A percentile compares a stretch with the other conserved stretches of the same genome.
phyloP scores from a whole-genome alignment of 2,329 filamentous ascomycete species.

The Claviceps fusiformis region DNA sequence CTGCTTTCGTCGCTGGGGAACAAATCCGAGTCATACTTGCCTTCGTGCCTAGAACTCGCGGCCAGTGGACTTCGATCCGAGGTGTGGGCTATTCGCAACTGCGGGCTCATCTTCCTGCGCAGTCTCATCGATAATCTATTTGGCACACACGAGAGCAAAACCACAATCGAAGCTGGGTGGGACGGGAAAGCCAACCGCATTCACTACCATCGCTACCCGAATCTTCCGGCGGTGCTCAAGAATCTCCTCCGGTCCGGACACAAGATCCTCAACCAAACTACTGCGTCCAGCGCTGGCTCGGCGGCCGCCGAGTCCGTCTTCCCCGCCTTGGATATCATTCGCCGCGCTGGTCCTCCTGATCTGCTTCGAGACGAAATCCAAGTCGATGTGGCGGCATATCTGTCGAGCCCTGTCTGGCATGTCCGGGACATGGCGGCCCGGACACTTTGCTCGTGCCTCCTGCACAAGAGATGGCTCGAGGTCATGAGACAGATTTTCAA shows the following conservation, averaged over 20 bases:
- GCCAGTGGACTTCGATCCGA: conserved; percentile 65
- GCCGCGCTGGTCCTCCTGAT: conserved; percentile 54
- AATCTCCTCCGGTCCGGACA: conserved; percentile 44
- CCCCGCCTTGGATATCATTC: conserved; percentile 68
- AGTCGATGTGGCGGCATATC: conserved; percentile 44
- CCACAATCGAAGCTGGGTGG: conserved; percentile 46
- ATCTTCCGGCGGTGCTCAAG: conserved; percentile 49
- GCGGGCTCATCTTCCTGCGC: conserved; percentile 75
- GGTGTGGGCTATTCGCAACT: conserved; percentile 91
- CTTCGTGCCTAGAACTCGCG: conserved; percentile 63
- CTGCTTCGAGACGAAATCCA: conserved; percentile 40
- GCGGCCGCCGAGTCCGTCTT: conserved; percentile 54
- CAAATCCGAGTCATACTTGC: conserved; percentile 60
- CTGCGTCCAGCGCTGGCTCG: conserved; percentile 15
- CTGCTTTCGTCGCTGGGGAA: conserved; percentile 58
- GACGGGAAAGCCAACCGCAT: conserved; percentile 51
- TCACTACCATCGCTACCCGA: conserved; percentile 56
- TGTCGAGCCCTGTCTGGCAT: conserved; percentile 63
- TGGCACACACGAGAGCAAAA: conserved; percentile 60
- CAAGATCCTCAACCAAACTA: conserved; percentile 26
- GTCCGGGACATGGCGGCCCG: conserved; percentile 68
- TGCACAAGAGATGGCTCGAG: conserved; percentile 35
- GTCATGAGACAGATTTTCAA: conserved; percentile 25
- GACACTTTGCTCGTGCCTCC: conserved; percentile 51
- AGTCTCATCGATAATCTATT: conserved; percentile 70